These are phyloP conservation scores for Trypanosoma platydactyli DNA, from an alignment of 208 protist species.

Conservation along the genomic window DNA sequence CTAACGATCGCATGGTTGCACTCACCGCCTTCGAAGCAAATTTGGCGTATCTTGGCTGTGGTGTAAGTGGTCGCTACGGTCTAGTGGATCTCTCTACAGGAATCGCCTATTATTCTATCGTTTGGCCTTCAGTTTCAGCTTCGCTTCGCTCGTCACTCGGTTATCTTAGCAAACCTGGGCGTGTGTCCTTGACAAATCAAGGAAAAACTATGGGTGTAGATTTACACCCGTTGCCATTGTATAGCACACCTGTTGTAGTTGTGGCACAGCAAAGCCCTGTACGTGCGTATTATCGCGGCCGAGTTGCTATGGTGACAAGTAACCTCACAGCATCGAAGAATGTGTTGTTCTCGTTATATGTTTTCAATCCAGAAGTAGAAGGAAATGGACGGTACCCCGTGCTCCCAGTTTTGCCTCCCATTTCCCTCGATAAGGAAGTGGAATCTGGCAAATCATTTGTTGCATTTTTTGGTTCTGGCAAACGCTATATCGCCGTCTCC, in stretches of 20 bases:
- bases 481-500: constrained; percentile 12
- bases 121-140: neutral
- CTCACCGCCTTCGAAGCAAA: constrained; percentile 5
- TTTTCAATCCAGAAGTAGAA: neutral
- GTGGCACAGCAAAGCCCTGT: neutral
- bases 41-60: constrained; percentile 19
- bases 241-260: constrained; percentile 3
- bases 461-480: constrained; percentile 21
- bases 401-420: neutral
- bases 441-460: constrained; percentile 3
- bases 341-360: constrained; percentile 11
- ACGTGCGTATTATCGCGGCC: constrained; percentile 12
- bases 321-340: neutral
- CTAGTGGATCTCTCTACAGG: neutral
- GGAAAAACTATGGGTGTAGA: constrained; percentile 4
- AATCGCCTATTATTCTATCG: constrained; percentile 3
- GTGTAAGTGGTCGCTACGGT: constrained; percentile 6
- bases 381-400: constrained; percentile 4
- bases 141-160: neutral
- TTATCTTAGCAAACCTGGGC: neutral
- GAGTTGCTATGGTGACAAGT: neutral
- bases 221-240: constrained; percentile 18
- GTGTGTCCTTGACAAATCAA: constrained; percentile 11
- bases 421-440: neutral
- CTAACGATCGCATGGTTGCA: constrained; percentile 9